phyloP scores from a whole-genome alignment of 2,329 filamentous ascomycete genomes.

The Pseudogymnoascus verrucosus region DNA sequence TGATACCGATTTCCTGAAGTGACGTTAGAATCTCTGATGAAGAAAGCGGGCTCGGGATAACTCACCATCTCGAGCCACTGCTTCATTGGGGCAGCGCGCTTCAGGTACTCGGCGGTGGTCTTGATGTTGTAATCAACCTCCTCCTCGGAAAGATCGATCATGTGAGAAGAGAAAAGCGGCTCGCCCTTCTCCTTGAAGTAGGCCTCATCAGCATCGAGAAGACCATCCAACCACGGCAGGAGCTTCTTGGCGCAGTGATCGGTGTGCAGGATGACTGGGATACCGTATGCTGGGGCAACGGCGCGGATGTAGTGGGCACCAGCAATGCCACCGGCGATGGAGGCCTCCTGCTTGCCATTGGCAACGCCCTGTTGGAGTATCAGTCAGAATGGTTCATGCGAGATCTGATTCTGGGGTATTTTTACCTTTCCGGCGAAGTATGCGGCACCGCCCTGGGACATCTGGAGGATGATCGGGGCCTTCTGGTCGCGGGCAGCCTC shows the following conservation, averaged over 20 bases:
- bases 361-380: conserved; percentile 51
- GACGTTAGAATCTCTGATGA: conserved; percentile 4
- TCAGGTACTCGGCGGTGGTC: conserved; percentile 87
- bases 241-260: conserved; percentile 99
- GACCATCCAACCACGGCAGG: conserved; percentile 92
- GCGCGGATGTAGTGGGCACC: conserved; percentile 89
- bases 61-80: conserved; percentile 97
- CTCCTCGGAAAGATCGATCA: conserved; percentile 97
- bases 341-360: conserved; percentile 79
- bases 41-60: background rate
- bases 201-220: conserved; percentile 87
- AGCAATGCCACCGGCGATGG: conserved; percentile 79
- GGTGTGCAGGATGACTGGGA: conserved; percentile 91
- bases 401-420: conserved; percentile 17
- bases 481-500: conserved; percentile 93
- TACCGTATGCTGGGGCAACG: conserved; percentile 76
- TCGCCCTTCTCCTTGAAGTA: conserved; percentile 92
- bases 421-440: conserved; percentile 81
- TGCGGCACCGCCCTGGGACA: conserved; percentile 86
- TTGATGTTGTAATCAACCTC: conserved; percentile 80
- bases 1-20: conserved; percentile 75
- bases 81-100: conserved; percentile 93
- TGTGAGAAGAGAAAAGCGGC: conserved; percentile 93
- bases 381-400: conserved; percentile 5
- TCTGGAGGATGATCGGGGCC: conserved; percentile 85